Evolutionary conservation across 495 filamentous ascomycete species (phyloP).

Genomic region (Mytilinidion resinicola): DNA sequence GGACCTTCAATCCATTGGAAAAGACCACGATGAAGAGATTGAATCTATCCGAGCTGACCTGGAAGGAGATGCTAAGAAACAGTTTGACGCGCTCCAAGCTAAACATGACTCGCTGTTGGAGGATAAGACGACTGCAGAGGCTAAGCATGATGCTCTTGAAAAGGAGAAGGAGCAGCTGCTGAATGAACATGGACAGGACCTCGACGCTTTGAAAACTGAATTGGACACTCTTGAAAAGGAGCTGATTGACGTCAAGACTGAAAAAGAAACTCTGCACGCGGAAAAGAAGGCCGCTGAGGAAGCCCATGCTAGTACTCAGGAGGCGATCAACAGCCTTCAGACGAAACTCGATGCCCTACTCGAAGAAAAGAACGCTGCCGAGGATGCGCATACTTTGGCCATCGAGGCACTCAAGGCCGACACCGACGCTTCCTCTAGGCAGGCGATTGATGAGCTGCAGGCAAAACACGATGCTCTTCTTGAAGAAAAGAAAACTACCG

Average conservation of each 20-base stretch:
- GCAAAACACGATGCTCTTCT: conserved; percentile 4
- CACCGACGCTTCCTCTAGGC: too few species aligned
- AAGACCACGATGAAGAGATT: conserved; percentile 24
- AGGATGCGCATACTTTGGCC: neutral
- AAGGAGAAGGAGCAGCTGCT: conserved; percentile 8
- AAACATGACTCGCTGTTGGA: conserved; percentile 14
- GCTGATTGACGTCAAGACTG: conserved; percentile 6
- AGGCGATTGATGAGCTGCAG: neutral
- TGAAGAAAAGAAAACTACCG: neutral
- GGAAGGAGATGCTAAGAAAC: conserved; percentile 25
- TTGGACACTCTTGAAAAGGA: too few species aligned
- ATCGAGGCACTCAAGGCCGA: conserved; percentile 4
- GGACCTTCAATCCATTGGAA: conserved; percentile 15
- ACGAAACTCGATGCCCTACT: conserved; percentile 14
- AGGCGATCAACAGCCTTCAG: conserved; percentile 2
- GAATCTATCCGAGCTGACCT: conserved; percentile 24
- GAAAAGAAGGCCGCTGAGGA: conserved; percentile 5
- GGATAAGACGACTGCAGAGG: conserved; percentile 2
- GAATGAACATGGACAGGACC: conserved; percentile 4
- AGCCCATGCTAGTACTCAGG: neutral
- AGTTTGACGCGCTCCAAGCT: conserved; percentile 15
- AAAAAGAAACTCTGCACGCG: conserved; percentile 10
- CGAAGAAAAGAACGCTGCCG: conserved; percentile 6
- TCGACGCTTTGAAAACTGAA: neutral
- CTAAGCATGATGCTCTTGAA: neutral